These are phyloP conservation scores for Centrapalus pauciflorus DNA, from an alignment of 129 eudicot species.

Conservation along the genomic window DNA sequence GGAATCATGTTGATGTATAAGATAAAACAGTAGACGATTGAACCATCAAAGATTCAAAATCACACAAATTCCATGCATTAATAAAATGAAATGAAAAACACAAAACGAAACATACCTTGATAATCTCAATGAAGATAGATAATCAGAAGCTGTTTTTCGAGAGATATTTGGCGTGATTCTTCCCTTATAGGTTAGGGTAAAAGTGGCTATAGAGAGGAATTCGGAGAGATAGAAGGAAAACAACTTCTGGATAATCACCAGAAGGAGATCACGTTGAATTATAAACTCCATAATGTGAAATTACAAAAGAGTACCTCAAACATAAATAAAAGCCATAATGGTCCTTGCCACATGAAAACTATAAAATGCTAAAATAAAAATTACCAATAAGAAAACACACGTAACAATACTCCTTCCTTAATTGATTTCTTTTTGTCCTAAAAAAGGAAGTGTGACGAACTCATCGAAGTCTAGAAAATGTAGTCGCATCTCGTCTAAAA, in stretches of 20 bases:
- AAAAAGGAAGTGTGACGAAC: not conserved
- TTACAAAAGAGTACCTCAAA: not conserved
- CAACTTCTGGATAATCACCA: not conserved
- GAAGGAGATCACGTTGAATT: not conserved
- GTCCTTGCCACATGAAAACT: not conserved
- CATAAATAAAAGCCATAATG: not conserved
- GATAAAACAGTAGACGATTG: not conserved
- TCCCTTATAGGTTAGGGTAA: not conserved
- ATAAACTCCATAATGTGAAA: not conserved
- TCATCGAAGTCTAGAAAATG: not conserved
- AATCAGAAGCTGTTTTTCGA: slow-evolving; percentile 9
- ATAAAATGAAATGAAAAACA: not conserved
- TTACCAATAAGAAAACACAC: not conserved
- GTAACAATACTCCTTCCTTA: not conserved
- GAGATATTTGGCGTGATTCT: not conserved
- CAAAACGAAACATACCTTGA: slow-evolving; percentile 18
- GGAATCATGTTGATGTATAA: not conserved
- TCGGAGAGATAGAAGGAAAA: not conserved
- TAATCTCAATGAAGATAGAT: slow-evolving; percentile 15
- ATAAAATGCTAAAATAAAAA: not conserved
- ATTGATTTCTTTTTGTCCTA: not conserved
- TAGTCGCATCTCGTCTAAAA: not conserved
- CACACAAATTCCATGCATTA: not conserved
- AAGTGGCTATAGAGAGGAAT: not conserved
- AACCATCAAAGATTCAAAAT: not conserved